A percentile compares a stretch with the other conserved stretches of the same genome.
Conservation (phyloP, 441 rosid genomes). For the Gossypium aridum region DNA sequence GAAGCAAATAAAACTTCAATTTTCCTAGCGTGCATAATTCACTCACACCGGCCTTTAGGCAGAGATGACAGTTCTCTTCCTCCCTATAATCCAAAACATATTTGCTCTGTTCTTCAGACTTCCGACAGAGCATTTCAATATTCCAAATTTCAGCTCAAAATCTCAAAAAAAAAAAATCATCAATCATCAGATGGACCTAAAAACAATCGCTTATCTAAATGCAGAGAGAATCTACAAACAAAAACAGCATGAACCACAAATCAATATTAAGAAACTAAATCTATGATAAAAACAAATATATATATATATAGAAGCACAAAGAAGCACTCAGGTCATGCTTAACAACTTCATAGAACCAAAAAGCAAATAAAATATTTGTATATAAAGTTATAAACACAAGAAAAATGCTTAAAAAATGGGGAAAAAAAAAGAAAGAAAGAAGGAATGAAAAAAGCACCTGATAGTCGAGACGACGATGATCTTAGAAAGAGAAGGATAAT, state of each 20-base stretch:
- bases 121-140: not conserved
- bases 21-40: not conserved
- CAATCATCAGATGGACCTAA: not conserved
- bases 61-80: not conserved
- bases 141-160: not conserved
- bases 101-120: not conserved
- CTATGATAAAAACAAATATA: not conserved
- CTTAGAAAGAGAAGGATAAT: constrained; percentile 57
- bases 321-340: not conserved
- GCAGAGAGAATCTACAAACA: not conserved
- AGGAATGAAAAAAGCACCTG: constrained; percentile 34
- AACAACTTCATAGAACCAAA: not conserved
- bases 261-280: not conserved
- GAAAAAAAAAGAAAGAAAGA: no score
- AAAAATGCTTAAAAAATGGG: not conserved
- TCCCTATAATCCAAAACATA: not conserved
- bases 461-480: constrained; percentile 67
- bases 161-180: not conserved
- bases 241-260: not conserved
- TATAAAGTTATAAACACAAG: not conserved
- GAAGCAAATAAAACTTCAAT: not conserved
- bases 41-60: not conserved
- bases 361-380: not conserved
- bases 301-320: not conserved
- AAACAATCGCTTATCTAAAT: not conserved